These are phyloP conservation scores for Pichia nakasei DNA, from an alignment of 805 yeast species.

Conservation along the genomic window DNA sequence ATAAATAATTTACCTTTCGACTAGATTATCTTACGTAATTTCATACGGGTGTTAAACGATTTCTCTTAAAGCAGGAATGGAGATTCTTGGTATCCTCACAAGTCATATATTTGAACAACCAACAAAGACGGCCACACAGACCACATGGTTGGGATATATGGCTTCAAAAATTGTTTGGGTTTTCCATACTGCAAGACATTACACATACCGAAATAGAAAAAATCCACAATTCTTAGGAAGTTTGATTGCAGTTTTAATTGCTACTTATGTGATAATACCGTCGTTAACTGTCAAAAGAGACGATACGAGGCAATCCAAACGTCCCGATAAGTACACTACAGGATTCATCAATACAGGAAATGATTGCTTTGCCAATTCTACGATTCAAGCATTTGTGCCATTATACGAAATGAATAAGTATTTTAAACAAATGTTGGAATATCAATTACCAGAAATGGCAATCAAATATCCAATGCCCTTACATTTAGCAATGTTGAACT, in stretches of 20 bases:
- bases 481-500: slow-evolving; percentile 47
- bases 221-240: slow-evolving; percentile 1
- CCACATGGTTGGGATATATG: neutral
- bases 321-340: slow-evolving; percentile 70
- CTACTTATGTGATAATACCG: neutral
- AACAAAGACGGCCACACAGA: neutral
- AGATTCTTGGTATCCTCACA: neutral
- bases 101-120: neutral
- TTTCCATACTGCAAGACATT: neutral
- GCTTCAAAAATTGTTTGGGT: neutral
- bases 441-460: slow-evolving; percentile 1
- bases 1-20: no score
- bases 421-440: slow-evolving; percentile 29
- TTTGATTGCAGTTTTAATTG: neutral
- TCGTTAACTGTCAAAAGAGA: neutral
- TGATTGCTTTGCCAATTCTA: slow-evolving; percentile 89
- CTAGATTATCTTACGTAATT: no score
- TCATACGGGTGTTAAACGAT: no score
- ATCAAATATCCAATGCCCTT: slow-evolving; percentile 36
- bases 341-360: slow-evolving; percentile 77
- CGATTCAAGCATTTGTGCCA: slow-evolving; percentile 69
- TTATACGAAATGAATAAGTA: slow-evolving; percentile 52
- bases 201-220: neutral
- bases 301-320: slow-evolving; percentile 17
- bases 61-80: no score